Percentiles rank a stretch among this genome's conserved stretches.
These are phyloP conservation scores for Grosmannia serpens DNA, from an alignment of 2,329 filamentous ascomycete genomes.

Conservation along the genomic window DNA sequence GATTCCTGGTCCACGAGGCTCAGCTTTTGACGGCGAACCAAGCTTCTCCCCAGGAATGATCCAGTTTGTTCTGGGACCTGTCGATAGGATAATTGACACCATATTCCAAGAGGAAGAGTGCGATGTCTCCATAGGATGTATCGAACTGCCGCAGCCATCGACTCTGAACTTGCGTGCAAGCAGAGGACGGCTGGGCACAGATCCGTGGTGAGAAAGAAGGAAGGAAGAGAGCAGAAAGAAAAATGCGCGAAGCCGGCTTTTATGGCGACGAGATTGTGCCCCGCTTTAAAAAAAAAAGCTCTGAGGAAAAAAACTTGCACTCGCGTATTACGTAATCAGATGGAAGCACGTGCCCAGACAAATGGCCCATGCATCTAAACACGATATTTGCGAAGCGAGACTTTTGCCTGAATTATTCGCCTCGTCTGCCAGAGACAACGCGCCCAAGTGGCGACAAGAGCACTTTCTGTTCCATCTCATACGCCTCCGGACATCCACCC, in stretches of 20 bases:
- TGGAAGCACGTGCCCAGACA: background rate
- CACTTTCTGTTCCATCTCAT: background rate
- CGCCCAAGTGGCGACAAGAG: background rate
- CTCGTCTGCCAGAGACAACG: background rate
- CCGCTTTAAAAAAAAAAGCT: background rate
- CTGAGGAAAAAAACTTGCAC: background rate
- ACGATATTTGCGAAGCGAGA: background rate
- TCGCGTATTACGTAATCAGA: background rate
- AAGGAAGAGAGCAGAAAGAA: constrained; percentile 16
- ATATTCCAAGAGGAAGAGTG: constrained; percentile 30
- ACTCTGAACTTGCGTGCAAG: constrained; percentile 52
- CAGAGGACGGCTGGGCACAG: constrained; percentile 77
- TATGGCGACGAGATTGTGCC: constrained; percentile 2
- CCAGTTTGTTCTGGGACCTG: constrained; percentile 78
- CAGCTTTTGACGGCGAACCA: constrained; percentile 57
- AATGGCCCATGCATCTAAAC: background rate
- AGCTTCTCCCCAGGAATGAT: constrained; percentile 37
- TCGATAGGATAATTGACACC: constrained; percentile 87
- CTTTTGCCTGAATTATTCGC: no score
- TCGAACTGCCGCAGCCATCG: constrained; percentile 77
- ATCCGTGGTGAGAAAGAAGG: constrained; percentile 47
- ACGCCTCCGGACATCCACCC: background rate
- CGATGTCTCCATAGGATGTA: constrained; percentile 69
- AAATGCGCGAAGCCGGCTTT: constrained; percentile 20
- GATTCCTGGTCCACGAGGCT: constrained; percentile 49